Conservation (phyloP, 2,329 filamentous ascomycete genomes). For the Didymella lethalis region DNA sequence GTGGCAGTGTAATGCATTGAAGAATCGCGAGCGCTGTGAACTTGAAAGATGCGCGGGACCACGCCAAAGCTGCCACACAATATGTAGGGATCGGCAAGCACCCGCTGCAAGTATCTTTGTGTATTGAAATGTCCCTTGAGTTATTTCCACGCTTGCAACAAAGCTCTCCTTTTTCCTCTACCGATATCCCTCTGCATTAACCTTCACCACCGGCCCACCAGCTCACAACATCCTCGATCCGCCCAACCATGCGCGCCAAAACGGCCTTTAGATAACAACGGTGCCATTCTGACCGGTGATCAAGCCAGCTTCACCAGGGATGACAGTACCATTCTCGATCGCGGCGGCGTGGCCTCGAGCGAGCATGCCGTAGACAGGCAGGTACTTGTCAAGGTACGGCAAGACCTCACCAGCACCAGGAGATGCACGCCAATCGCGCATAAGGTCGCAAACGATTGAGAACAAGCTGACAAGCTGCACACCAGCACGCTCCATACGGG, state of each 20-base stretch:
- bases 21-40: not conserved
- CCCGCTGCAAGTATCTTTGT: not conserved
- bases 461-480: conserved; percentile 71
- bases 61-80: not conserved
- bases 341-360: conserved; percentile 69
- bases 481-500: conserved; percentile 71
- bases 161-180: not conserved
- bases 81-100: not conserved
- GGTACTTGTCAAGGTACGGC: conserved; percentile 70
- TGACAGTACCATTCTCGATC: conserved; percentile 65
- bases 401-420: conserved; percentile 63
- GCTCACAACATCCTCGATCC: too few species aligned
- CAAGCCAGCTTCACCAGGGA: conserved; percentile 61
- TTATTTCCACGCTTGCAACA: not conserved
- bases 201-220: not conserved
- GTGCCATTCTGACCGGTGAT: conserved; percentile 33
- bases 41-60: not conserved
- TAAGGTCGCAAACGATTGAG: conserved; percentile 70
- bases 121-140: not conserved
- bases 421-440: conserved; percentile 72
- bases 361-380: conserved; percentile 70
- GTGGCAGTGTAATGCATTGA: conserved; percentile 2
- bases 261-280: conserved; percentile 16
- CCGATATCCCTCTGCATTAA: not conserved
- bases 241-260: not conserved